phyloP scores from a whole-genome alignment of 2,329 filamentous ascomycete species.

The Grosmannia serpens region DNA sequence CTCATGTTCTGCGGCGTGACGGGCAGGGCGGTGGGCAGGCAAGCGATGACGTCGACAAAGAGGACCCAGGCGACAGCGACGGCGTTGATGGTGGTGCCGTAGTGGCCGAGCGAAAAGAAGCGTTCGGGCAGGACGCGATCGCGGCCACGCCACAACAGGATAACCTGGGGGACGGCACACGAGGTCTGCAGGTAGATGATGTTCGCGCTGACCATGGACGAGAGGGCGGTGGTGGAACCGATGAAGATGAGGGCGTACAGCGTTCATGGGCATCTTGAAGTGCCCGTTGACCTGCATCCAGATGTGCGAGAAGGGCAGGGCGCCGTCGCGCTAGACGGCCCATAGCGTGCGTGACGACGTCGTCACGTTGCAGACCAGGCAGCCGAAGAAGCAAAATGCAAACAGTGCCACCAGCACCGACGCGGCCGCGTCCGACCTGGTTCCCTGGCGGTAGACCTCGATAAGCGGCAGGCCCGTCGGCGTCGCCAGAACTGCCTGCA shows the following conservation, averaged over 20 bases:
- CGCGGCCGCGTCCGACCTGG: neutral
- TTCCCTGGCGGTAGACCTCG: conserved; percentile 9
- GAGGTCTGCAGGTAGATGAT: conserved; percentile 7
- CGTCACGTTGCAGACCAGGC: conserved; percentile 6
- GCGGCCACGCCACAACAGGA: conserved; percentile 16
- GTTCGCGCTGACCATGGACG: conserved; percentile 8
- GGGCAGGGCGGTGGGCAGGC: conserved; percentile 9
- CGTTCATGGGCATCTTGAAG: conserved; percentile 18
- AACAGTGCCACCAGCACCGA: conserved; percentile 7
- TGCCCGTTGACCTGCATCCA: conserved; percentile 13
- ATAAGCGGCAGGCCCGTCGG: conserved; percentile 9
- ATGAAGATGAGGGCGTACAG: conserved; percentile 19
- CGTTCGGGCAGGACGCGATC: conserved; percentile 15
- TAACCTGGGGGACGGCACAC: conserved; percentile 16
- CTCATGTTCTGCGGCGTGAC: conserved; percentile 13
- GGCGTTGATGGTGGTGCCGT: conserved; percentile 14
- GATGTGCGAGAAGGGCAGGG: conserved; percentile 15
- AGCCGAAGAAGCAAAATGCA: conserved; percentile 10
- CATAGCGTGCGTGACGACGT: conserved; percentile 8
- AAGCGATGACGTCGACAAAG: conserved; percentile 6
- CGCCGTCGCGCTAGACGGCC: conserved; percentile 15
- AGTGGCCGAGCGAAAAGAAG: conserved; percentile 16
- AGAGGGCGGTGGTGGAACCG: conserved; percentile 17
- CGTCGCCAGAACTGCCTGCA: conserved; percentile 3
- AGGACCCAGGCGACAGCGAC: conserved; percentile 3